These are phyloP conservation scores for Sanghuangporus sanghuang DNA, from an alignment of 1,284 basidiomycete species.

Conservation along the genomic window DNA sequence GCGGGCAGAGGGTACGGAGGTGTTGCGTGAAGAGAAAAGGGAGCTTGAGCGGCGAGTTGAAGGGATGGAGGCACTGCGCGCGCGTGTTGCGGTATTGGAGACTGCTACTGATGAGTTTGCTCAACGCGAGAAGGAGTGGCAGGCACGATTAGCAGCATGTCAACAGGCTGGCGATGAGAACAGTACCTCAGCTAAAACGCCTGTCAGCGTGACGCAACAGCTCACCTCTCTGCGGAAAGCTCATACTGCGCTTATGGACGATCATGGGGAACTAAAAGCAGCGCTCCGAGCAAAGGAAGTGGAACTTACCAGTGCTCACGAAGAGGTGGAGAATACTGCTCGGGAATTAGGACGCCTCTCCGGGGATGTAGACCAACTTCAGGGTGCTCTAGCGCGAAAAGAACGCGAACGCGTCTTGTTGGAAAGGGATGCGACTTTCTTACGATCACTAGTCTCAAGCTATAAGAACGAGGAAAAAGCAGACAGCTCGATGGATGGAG, in stretches of 20 bases:
- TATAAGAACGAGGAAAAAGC: slow-evolving; percentile 36
- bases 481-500: slow-evolving; percentile 30
- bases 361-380: slow-evolving; percentile 6
- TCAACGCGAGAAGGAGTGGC: slow-evolving; percentile 26
- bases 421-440: slow-evolving; percentile 56
- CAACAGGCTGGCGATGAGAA: slow-evolving; percentile 18
- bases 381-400: slow-evolving; percentile 36
- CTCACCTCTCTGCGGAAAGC: slow-evolving; percentile 53
- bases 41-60: slow-evolving; percentile 53
- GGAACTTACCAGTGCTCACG: slow-evolving; percentile 39
- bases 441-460: slow-evolving; percentile 59
- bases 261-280: slow-evolving; percentile 52
- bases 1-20: slow-evolving; percentile 55
- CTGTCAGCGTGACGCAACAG: slow-evolving; percentile 47
- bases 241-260: slow-evolving; percentile 58
- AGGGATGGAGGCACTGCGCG: slow-evolving; percentile 50
- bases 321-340: slow-evolving; percentile 32
- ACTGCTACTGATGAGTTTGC: slow-evolving; percentile 33
- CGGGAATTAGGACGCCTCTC: slow-evolving; percentile 34
- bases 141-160: background rate
- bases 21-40: slow-evolving; percentile 71
- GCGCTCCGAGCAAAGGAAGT: slow-evolving; percentile 45
- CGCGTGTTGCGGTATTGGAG: slow-evolving; percentile 52
- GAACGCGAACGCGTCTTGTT: slow-evolving; percentile 44
- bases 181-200: slow-evolving; percentile 31